Evolutionary conservation across 139 green algal species (phyloP).

Genomic region (Micractinium conductrix): DNA sequence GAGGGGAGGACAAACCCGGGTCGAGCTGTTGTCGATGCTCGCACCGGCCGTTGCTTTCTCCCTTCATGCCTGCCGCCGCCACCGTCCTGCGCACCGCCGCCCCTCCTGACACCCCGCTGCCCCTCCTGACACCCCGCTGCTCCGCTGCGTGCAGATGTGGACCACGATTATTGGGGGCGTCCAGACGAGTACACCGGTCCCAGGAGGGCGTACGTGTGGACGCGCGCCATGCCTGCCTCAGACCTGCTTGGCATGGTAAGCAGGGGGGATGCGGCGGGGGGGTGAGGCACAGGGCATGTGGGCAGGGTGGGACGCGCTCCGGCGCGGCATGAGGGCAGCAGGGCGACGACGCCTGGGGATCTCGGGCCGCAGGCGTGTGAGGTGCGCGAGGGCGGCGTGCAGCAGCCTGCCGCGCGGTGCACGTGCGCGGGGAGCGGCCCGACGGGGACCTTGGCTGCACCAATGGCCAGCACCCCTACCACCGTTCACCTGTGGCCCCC

Average conservation of each 20-base stretch:
- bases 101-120: neutral
- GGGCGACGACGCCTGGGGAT: no score
- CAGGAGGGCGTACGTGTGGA: slow-evolving; percentile 23
- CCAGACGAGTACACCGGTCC: slow-evolving; percentile 28
- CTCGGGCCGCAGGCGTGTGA: no score
- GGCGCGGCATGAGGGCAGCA: neutral
- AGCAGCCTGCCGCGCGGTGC: no score
- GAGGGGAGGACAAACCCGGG: no score
- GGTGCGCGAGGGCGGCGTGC: no score
- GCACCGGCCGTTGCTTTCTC: no score
- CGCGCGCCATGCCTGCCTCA: slow-evolving; percentile 16
- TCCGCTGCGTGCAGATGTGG: slow-evolving; percentile 12
- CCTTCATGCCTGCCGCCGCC: neutral
- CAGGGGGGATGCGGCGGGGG: neutral
- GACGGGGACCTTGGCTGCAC: neutral
- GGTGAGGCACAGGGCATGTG: neutral
- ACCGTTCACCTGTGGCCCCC: neutral
- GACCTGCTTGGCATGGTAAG: slow-evolving; percentile 38
- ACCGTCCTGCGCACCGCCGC: no score
- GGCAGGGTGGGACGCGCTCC: no score
- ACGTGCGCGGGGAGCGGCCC: no score
- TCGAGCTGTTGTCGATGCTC: no score
- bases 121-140: neutral
- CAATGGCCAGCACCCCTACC: neutral
- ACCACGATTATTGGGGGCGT: slow-evolving; percentile 41